Base-by-base conservation (phyloP, 2,329 filamentous ascomycete species). In the Botrytis paeoniae region DNA sequence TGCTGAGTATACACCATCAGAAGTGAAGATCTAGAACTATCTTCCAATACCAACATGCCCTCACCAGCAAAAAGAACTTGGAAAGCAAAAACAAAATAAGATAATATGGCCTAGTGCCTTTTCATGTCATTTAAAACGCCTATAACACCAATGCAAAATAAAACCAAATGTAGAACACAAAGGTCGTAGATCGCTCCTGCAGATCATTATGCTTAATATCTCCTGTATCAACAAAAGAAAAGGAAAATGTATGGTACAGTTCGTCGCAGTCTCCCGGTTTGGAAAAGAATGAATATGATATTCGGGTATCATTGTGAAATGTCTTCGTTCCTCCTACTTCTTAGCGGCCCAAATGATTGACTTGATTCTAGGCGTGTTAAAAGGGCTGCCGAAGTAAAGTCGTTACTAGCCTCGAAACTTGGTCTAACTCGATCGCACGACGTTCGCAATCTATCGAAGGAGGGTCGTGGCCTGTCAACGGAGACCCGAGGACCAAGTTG, bases 381-480 rank as follows among this genome's bases (percentile, higher is more conserved):
- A 80, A 95, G 90, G 54, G 94, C 94, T 22, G 95, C 95, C 41
- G 93, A 95, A 0, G 95, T 97, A 80, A 98, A 97, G 79, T 98
- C 96, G 78, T 90, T 92, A 81, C 91, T 96, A 54, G 89, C 90
- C 83, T 98, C 95, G 81, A 94, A 97, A 81, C 93, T 95, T 18
- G 92, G 88, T 77, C 94, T 88, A 29, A 93, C 89, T 39, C 92
- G 90, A 80, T 98, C 96, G 89, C 97, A 95, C 0, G 94, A 97
- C 75, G 90, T 89, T 68, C 95, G 88, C 78, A 97, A 89, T 72
- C 95, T 89, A 80, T 98, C 95, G 81, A 93, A 97, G n/a, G 93
- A 97, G 59, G 93, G 93, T 76, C 94, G 86, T 8, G 91, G 86
- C 74, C 91, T 87, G 75, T 94, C 92, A 60, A 80, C 68, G 18